phyloP scores from a whole-genome alignment of 2,329 filamentous ascomycete genomes.

The Exophiala sp. region DNA sequence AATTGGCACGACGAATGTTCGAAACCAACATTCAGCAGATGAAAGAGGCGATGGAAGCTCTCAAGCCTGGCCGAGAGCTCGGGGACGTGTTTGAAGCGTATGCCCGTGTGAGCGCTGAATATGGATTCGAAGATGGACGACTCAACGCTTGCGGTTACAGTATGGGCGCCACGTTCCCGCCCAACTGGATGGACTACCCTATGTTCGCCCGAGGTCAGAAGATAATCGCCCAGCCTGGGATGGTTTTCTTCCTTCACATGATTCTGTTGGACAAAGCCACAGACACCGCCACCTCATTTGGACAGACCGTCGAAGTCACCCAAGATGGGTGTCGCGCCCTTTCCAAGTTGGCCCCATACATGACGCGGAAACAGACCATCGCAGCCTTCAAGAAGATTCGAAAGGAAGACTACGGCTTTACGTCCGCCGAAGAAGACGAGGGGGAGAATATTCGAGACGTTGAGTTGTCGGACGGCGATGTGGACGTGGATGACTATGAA shows the following conservation, averaged over 20 bases:
- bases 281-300: slow-evolving; percentile 35
- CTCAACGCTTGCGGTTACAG: slow-evolving; percentile 34
- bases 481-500: slow-evolving; percentile 34
- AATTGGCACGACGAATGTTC: not conserved
- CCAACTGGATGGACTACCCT: slow-evolving; percentile 27
- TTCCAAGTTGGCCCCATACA: slow-evolving; percentile 34
- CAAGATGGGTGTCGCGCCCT: slow-evolving; percentile 32
- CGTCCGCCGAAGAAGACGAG: slow-evolving; percentile 32
- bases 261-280: slow-evolving; percentile 37
- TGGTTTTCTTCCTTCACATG: slow-evolving; percentile 38
- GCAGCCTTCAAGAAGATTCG: slow-evolving; percentile 34
- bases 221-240: slow-evolving; percentile 29
- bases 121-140: slow-evolving; percentile 33
- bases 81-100: slow-evolving; percentile 30
- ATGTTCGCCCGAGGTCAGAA: slow-evolving; percentile 25
- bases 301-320: slow-evolving; percentile 33
- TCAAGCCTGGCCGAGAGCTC: slow-evolving; percentile 35
- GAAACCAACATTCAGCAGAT: not conserved
- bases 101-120: slow-evolving; percentile 33
- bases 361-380: slow-evolving; percentile 35
- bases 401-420: slow-evolving; percentile 36
- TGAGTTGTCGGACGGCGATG: slow-evolving; percentile 34
- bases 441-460: slow-evolving; percentile 35
- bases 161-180: slow-evolving; percentile 32
- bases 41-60: slow-evolving; percentile 37